These are phyloP conservation scores for Umbelopsis ramanniana DNA, from an alignment of 192 early-diverging fungal genomes.

Conservation along the genomic window DNA sequence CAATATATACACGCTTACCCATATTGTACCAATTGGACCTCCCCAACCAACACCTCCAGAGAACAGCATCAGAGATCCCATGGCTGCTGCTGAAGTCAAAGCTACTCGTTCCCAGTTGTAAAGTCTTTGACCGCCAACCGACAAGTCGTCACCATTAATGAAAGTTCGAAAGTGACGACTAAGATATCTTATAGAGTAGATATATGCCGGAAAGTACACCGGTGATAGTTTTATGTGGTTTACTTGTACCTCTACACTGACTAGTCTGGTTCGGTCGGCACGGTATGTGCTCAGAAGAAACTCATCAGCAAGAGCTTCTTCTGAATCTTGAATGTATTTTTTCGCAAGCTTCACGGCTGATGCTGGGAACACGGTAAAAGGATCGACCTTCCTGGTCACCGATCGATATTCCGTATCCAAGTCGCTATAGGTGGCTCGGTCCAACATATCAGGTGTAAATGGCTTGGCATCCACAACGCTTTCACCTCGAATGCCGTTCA, in stretches of 20 bases:
- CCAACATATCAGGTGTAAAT: conserved; percentile 44
- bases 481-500: conserved; percentile 49
- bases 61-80: conserved; percentile 33
- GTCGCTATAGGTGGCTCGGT: conserved; percentile 31
- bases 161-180: conserved; percentile 54
- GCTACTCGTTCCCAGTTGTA: conserved; percentile 58
- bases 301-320: conserved; percentile 44
- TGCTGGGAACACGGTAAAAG: conserved; percentile 49
- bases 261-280: conserved; percentile 47
- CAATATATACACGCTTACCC: conserved; percentile 25
- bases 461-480: conserved; percentile 42
- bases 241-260: conserved; percentile 49
- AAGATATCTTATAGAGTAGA: conserved; percentile 49
- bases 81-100: conserved; percentile 41
- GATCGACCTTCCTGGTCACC: conserved; percentile 47
- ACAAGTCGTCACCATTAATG: conserved; percentile 52
- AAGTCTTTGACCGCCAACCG: conserved; percentile 46
- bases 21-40: conserved; percentile 39
- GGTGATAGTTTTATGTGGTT: conserved; percentile 46
- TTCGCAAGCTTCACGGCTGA: conserved; percentile 51
- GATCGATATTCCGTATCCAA: conserved; percentile 12
- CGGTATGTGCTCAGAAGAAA: conserved; percentile 44
- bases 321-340: conserved; percentile 45
- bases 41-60: conserved; percentile 40
- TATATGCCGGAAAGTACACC: conserved; percentile 54